A percentile compares a stretch with the other conserved stretches of the same genome.
Evolutionary conservation across 1,139 yeast species (phyloP).

Genomic region (Pichia sp.): DNA sequence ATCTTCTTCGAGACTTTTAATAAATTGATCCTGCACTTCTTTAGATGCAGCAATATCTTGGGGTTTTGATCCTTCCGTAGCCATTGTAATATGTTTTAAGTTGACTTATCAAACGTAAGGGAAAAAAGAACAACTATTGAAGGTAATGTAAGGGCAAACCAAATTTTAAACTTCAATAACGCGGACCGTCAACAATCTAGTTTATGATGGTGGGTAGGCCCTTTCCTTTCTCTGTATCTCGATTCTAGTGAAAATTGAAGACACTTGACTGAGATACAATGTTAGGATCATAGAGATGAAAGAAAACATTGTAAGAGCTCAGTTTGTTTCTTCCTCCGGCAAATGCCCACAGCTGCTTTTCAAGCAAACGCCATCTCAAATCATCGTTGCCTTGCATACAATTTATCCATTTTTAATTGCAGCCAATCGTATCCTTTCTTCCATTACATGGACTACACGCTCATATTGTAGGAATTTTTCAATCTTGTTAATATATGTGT

Average conservation of each 20-base stretch:
- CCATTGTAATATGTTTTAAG: not conserved
- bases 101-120: too few relatives aligned
- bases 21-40: slow-evolving; percentile 29
- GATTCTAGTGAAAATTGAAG: not conserved
- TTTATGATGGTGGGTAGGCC: too few relatives aligned
- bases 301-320: slow-evolving; percentile 1
- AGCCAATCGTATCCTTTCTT: slow-evolving; percentile 38
- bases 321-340: slow-evolving; percentile 9
- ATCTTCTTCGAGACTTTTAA: slow-evolving; percentile 75
- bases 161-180: not conserved
- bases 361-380: slow-evolving; percentile 38
- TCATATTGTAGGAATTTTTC: slow-evolving; percentile 45
- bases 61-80: not conserved
- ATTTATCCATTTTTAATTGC: slow-evolving; percentile 44
- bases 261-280: not conserved
- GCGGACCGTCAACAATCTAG: not conserved
- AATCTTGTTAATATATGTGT: slow-evolving; percentile 36
- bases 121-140: not conserved
- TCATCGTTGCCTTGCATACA: slow-evolving; percentile 42
- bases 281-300: not conserved
- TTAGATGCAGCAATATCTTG: slow-evolving; percentile 4
- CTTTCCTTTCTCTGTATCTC: too few relatives aligned
- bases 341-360: slow-evolving; percentile 9
- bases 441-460: slow-evolving; percentile 51
- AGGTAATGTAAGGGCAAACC: not conserved